These are phyloP conservation scores for Epichloe coenophiala DNA, from an alignment of 2,329 filamentous ascomycete species.

Conservation along the genomic window DNA sequence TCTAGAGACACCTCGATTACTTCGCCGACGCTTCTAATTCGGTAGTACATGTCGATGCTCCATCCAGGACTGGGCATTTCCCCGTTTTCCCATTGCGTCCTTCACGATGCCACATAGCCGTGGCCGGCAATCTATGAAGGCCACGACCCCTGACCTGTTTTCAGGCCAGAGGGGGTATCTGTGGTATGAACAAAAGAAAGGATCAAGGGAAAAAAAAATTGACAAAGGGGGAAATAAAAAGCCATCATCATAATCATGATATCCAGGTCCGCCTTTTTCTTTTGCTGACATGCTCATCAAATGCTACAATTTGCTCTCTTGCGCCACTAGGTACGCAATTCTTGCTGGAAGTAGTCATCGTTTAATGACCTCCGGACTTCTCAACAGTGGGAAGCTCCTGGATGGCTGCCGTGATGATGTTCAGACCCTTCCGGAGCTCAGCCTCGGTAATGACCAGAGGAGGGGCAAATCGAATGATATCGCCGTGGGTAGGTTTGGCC, in stretches of 20 bases:
- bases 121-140: slow-evolving; percentile 2
- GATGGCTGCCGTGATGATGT: slow-evolving; percentile 70
- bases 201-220: neutral
- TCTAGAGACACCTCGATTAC: neutral
- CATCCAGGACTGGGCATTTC: slow-evolving; percentile 1
- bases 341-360: neutral
- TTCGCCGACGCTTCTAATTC: neutral
- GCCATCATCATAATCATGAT: neutral
- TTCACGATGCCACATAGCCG: neutral
- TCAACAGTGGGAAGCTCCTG: slow-evolving; percentile 58
- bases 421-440: slow-evolving; percentile 64
- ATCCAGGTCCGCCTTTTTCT: neutral
- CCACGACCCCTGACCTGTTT: neutral
- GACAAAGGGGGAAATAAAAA: neutral
- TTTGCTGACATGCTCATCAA: slow-evolving; percentile 2
- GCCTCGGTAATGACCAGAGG: slow-evolving; percentile 87
- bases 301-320: slow-evolving; percentile 13
- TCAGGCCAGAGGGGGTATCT: slow-evolving; percentile 3
- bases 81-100: slow-evolving; percentile 3
- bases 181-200: neutral
- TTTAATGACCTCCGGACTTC: slow-evolving; percentile 24
- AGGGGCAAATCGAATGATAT: slow-evolving; percentile 96
- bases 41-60: slow-evolving; percentile 3
- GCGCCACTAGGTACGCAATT: neutral
- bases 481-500: slow-evolving; percentile 97